A percentile compares a stretch with the other conserved stretches of the same genome.
These are phyloP conservation scores for Dissoconium aciculare DNA, from an alignment of 2,329 filamentous ascomycete species.

Conservation along the genomic window DNA sequence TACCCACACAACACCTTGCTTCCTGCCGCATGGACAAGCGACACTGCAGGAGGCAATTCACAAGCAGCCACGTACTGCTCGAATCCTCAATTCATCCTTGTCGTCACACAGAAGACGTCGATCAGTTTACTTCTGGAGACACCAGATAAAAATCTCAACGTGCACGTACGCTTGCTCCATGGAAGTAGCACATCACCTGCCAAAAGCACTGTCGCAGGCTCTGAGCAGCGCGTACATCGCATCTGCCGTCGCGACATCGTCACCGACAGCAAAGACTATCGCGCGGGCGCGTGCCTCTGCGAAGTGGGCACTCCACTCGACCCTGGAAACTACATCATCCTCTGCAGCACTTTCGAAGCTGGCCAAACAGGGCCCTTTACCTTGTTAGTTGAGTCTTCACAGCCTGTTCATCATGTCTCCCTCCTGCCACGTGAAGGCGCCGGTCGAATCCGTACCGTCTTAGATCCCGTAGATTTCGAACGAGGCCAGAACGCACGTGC, in stretches of 20 bases:
- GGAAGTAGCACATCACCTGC: constrained; percentile 40
- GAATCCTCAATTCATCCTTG: constrained; percentile 74
- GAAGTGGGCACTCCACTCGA: constrained; percentile 44
- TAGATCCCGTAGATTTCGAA: constrained; percentile 40
- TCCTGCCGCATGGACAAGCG: constrained; percentile 56
- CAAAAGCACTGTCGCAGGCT: background rate
- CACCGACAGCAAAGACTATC: constrained; percentile 75
- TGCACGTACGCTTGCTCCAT: constrained; percentile 77
- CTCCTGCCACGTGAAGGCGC: constrained; percentile 59
- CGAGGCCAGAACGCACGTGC: constrained; percentile 38
- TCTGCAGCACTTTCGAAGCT: constrained; percentile 80
- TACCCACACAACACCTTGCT: constrained; percentile 46
- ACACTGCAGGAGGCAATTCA: constrained; percentile 73
- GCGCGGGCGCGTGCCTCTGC: constrained; percentile 59
- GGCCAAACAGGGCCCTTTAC: constrained; percentile 61
- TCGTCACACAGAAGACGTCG: constrained; percentile 41
- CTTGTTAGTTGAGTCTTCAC: constrained; percentile 55
- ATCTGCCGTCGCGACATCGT: constrained; percentile 65
- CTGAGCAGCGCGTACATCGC: constrained; percentile 47
- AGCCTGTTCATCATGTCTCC: constrained; percentile 31
- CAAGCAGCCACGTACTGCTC: constrained; percentile 59
- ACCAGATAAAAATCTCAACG: constrained; percentile 48
- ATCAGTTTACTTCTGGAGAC: constrained; percentile 63
- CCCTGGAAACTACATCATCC: constrained; percentile 66
- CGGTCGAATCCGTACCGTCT: constrained; percentile 50